phyloP scores from a whole-genome alignment of 2,329 filamentous ascomycete species.

The Alternaria ethzedia region DNA sequence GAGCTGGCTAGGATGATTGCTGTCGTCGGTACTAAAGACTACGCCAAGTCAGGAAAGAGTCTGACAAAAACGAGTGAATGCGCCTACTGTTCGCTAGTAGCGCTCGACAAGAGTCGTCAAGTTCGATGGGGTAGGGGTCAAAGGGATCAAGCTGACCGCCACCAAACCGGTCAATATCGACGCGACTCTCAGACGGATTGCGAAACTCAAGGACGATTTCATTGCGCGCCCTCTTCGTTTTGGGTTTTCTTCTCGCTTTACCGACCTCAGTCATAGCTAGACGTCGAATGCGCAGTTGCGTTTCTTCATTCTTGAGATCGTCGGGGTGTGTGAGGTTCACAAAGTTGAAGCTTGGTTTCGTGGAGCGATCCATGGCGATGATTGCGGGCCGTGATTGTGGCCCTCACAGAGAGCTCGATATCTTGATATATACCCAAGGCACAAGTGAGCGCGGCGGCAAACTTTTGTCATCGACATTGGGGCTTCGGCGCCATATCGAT shows the following conservation, averaged over 20 bases:
- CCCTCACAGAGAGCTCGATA: background rate
- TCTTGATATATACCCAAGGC: conserved; percentile 3
- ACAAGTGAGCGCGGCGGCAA: background rate
- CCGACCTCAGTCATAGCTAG: conserved; percentile 44
- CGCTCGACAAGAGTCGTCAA: conserved; percentile 29
- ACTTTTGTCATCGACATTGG: conserved; percentile 13
- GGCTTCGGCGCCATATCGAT: conserved; percentile 1
- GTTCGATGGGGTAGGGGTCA: conserved; percentile 30
- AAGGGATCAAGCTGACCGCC: conserved; percentile 34
- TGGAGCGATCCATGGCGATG: conserved; percentile 30
- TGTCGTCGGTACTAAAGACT: conserved; percentile 32
- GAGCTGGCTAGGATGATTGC: conserved; percentile 28
- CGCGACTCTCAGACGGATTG: conserved; percentile 9
- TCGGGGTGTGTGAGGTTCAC: conserved; percentile 41
- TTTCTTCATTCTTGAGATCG: conserved; percentile 40
- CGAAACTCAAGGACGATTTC: conserved; percentile 38
- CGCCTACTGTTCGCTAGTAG: conserved; percentile 35
- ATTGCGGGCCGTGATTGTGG: background rate
- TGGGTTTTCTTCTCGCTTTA: conserved; percentile 35
- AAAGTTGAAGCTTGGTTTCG: conserved; percentile 36
- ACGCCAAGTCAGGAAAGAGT: conserved; percentile 15
- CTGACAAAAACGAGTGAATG: background rate
- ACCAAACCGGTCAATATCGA: conserved; percentile 27
- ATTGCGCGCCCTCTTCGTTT: conserved; percentile 31
- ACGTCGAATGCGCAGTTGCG: conserved; percentile 38